Evolutionary conservation across 31 red algal genomes (phyloP).

Genomic region (Odonthalia washingtoniensis): DNA sequence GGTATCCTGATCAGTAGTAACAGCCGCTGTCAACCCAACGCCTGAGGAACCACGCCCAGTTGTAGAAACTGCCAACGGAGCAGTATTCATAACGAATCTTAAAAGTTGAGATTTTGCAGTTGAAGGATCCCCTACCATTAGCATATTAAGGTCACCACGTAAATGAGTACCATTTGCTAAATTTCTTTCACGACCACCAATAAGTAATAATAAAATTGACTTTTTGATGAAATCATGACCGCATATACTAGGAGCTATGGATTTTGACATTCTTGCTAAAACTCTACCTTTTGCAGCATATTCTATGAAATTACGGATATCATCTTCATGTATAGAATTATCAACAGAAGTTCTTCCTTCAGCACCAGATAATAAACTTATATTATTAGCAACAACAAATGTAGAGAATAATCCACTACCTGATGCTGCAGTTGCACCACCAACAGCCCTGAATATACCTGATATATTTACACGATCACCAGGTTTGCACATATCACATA

Average conservation of each 20-base stretch:
- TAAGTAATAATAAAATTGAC: slow-evolving; percentile 83
- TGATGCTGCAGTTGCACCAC: slow-evolving; percentile 66
- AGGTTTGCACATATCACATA: slow-evolving; percentile 95
- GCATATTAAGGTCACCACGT: slow-evolving; percentile 97
- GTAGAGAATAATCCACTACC: slow-evolving; percentile 88
- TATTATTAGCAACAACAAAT: slow-evolving; percentile 91
- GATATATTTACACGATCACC: slow-evolving; percentile 88
- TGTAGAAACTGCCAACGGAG: slow-evolving; percentile 93
- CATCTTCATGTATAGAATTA: slow-evolving; percentile 70
- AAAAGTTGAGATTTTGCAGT: slow-evolving; percentile 98
- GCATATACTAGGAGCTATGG: slow-evolving; percentile 95
- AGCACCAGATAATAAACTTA: slow-evolving; percentile 61
- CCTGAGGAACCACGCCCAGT: slow-evolving; percentile 95
- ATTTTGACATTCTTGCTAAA: slow-evolving; percentile 72
- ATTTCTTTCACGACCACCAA: slow-evolving; percentile 91
- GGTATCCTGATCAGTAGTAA: slow-evolving; percentile 94
- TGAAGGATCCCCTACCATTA: slow-evolving; percentile 96
- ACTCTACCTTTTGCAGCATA: slow-evolving; percentile 71
- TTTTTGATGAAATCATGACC: slow-evolving; percentile 94
- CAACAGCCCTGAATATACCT: slow-evolving; percentile 91
- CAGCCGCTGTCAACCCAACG: slow-evolving; percentile 97
- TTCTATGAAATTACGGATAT: slow-evolving; percentile 84
- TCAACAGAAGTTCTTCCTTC: slow-evolving; percentile 65
- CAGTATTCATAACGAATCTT: slow-evolving; percentile 90
- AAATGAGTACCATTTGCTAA: slow-evolving; percentile 92